A percentile compares a stretch with the other conserved stretches of the same genome.
These are phyloP conservation scores for Collybia sordida DNA, from an alignment of 768 basidiomycete species.

Conservation along the genomic window DNA sequence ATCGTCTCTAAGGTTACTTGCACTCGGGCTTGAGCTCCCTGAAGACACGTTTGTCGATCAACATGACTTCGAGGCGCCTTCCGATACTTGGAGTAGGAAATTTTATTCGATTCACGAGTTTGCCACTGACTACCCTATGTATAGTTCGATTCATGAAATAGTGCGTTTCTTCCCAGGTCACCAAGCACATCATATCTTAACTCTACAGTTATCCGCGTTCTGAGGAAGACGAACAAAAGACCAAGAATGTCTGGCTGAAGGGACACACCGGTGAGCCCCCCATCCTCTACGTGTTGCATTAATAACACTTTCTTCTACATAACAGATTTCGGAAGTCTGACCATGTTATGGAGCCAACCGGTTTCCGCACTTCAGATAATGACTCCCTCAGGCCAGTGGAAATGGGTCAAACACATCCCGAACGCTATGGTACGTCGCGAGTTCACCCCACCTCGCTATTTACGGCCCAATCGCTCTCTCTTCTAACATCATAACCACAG, in stretches of 20 bases:
- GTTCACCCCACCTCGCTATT: not conserved
- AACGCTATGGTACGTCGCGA: constrained; percentile 37
- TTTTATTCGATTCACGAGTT: not conserved
- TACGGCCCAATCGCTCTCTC: not conserved
- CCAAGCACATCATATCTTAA: not conserved
- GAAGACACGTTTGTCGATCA: constrained; percentile 42
- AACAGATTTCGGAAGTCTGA: constrained; percentile 43
- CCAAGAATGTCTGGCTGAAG: constrained; percentile 49
- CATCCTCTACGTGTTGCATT: not conserved
- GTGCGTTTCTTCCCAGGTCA: constrained; percentile 22
- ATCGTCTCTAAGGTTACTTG: constrained; percentile 24
- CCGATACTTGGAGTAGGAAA: constrained; percentile 34
- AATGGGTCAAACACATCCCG: constrained; percentile 47
- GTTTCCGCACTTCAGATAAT: constrained; percentile 46
- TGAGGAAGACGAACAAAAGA: constrained; percentile 38
- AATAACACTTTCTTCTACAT: not conserved
- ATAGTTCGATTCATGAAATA: constrained; percentile 51
- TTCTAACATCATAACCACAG: constrained; percentile 12
- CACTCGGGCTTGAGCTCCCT: constrained; percentile 43
- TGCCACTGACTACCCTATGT: not conserved
- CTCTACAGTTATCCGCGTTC: constrained; percentile 37
- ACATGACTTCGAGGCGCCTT: constrained; percentile 34
- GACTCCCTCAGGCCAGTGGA: constrained; percentile 40
- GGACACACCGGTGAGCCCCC: constrained; percentile 41
- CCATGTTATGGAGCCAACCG: constrained; percentile 50